Evolutionary conservation across 1,139 yeast genomes (phyloP).

Genomic region (Saccharomyces hybrid): DNA sequence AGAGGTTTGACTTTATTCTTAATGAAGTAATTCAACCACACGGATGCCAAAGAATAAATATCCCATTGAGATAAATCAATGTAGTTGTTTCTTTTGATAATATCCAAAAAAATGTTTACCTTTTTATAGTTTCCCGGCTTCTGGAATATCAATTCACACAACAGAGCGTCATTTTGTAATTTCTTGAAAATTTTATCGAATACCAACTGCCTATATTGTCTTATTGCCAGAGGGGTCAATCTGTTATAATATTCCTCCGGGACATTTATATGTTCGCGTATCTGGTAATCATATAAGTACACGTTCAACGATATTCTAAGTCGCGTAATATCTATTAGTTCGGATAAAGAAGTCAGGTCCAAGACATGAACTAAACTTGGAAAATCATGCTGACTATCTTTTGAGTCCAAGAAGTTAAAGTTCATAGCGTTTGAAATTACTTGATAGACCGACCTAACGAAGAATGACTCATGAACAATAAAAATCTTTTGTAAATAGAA

Average conservation of each 20-base stretch:
- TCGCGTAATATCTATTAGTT: constrained; percentile 61
- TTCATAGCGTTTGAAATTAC: constrained; percentile 56
- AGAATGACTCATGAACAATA: constrained; percentile 89
- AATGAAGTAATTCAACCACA: constrained; percentile 41
- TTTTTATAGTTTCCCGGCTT: constrained; percentile 50
- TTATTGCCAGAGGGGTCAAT: constrained; percentile 27
- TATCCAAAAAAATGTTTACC: constrained; percentile 43
- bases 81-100: constrained; percentile 46
- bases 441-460: constrained; percentile 72
- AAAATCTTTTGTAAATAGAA: constrained; percentile 55
- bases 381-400: constrained; percentile 9
- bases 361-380: constrained; percentile 20
- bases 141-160: constrained; percentile 45
- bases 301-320: constrained; percentile 71
- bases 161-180: constrained; percentile 38
- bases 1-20: constrained; percentile 40
- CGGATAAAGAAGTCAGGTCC: constrained; percentile 54
- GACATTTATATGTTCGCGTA: constrained; percentile 31
- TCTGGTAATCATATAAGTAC: constrained; percentile 46
- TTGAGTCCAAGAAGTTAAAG: constrained; percentile 33
- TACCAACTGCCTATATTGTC: constrained; percentile 33
- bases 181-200: constrained; percentile 43
- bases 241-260: constrained; percentile 29
- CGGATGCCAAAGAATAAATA: constrained; percentile 48
- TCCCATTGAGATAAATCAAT: constrained; percentile 58